A percentile compares a stretch with the other conserved stretches of the same genome.
Evolutionary conservation across 148 eudicot species (phyloP).

Genomic region (Spergularia marina): DNA sequence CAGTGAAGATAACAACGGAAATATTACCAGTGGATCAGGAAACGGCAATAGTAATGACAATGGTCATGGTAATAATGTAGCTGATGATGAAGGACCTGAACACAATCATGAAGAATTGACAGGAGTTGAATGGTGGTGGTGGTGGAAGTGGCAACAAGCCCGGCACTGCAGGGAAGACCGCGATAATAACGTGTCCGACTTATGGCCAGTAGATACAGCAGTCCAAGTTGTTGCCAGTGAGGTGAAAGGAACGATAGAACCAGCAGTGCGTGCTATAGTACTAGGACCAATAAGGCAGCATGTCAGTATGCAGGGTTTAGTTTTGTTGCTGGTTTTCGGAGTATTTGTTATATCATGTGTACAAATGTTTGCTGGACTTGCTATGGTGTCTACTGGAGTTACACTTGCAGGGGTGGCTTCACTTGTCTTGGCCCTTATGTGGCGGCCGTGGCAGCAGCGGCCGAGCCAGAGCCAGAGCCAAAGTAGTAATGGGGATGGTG

Average conservation of each 20-base stretch:
- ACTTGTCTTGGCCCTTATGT: slow-evolving; percentile 12
- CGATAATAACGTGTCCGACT: slow-evolving; percentile 2
- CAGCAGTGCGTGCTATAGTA: slow-evolving; percentile 19
- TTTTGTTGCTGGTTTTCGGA: slow-evolving; percentile 3
- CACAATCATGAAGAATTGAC: not conserved
- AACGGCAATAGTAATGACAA: not conserved
- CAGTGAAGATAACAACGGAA: not conserved
- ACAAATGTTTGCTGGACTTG: slow-evolving; percentile 12
- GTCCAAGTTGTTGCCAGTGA: slow-evolving; percentile 11
- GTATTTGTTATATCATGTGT: not conserved
- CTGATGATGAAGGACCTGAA: not conserved
- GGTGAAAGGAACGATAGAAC: slow-evolving; percentile 5
- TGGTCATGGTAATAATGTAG: not conserved
- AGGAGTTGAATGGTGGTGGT: slow-evolving; percentile 30
- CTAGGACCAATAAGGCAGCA: slow-evolving; percentile 7
- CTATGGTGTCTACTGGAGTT: slow-evolving; percentile 15
- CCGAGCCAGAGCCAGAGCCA: not conserved
- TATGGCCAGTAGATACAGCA: slow-evolving; percentile 25
- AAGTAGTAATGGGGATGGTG: not conserved
- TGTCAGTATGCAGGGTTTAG: not conserved
- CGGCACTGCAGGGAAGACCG: not conserved
- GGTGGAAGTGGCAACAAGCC: slow-evolving; percentile 27
- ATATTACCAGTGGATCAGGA: slow-evolving; percentile 6
- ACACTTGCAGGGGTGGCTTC: slow-evolving; percentile 10
- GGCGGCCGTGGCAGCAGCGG: slow-evolving; percentile 10